These are phyloP conservation scores for Cystobasidium sp. DNA, from an alignment of 1,284 basidiomycete species.

Conservation along the genomic window DNA sequence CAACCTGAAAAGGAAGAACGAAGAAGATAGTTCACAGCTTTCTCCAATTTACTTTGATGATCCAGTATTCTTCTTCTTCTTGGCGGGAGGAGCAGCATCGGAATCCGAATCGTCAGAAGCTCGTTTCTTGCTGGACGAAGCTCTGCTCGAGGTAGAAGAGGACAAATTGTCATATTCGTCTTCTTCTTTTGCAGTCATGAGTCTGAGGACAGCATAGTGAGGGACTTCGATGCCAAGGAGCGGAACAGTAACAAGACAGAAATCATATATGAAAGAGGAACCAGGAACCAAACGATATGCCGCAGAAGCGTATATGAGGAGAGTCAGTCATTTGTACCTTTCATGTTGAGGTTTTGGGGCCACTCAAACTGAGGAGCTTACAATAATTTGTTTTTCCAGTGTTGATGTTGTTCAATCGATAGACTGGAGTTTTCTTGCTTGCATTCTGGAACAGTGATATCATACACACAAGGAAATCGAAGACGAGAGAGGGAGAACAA, in stretches of 20 bases:
- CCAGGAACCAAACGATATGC: no score
- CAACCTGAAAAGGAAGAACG: not conserved
- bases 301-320: not conserved
- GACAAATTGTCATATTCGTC: slow-evolving; percentile 17
- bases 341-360: not conserved
- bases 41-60: not conserved
- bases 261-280: no score
- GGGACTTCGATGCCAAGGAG: not conserved
- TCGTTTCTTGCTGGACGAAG: slow-evolving; percentile 9
- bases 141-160: slow-evolving; percentile 16
- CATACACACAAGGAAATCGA: no score
- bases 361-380: not conserved
- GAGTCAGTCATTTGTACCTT: not conserved
- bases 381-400: not conserved
- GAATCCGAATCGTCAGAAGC: slow-evolving; percentile 9
- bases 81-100: not conserved
- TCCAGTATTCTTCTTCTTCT: slow-evolving; percentile 21
- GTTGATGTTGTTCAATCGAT: not conserved
- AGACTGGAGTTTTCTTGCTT: slow-evolving; percentile 5
- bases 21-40: not conserved
- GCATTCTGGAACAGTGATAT: not conserved
- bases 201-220: slow-evolving; percentile 4
- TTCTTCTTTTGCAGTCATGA: slow-evolving; percentile 2
- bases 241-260: no score
- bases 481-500: no score